Conservation (phyloP, 345 rosid genomes). For the Turnera subulata region DNA sequence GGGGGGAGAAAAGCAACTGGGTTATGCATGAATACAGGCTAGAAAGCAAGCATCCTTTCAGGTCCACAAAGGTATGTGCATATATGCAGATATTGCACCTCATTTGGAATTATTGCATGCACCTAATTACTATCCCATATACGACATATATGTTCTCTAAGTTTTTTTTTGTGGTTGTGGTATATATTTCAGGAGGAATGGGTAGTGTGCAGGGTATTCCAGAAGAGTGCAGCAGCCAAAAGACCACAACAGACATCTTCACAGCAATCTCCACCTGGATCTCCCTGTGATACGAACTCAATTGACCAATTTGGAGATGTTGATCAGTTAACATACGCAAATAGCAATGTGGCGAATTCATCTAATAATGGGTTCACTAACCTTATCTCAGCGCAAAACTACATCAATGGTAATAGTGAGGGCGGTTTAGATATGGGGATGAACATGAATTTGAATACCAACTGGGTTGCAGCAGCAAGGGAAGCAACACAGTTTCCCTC, state of each 20-base stretch:
- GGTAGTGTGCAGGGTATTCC: conserved; percentile 84
- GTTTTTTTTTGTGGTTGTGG: background rate
- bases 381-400: conserved; percentile 1
- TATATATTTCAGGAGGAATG: conserved; percentile 55
- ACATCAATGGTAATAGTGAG: conserved; percentile 28
- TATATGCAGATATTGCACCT: background rate
- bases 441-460: conserved; percentile 29
- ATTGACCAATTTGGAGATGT: conserved; percentile 68
- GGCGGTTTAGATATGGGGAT: background rate
- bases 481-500: conserved; percentile 25
- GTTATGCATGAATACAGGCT: conserved; percentile 97
- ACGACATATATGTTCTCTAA: background rate
- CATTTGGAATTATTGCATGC: background rate
- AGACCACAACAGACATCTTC: conserved; percentile 56
- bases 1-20: conserved; percentile 95
- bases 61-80: conserved; percentile 47
- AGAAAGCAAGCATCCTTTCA: conserved; percentile 63
- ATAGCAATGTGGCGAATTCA: conserved; percentile 19
- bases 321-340: conserved; percentile 46
- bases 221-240: conserved; percentile 56
- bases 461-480: conserved; percentile 35
- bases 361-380: conserved; percentile 5
- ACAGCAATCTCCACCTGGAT: conserved; percentile 61
- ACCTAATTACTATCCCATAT: background rate
- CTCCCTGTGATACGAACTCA: conserved; percentile 75